These are phyloP conservation scores for Capronia americana DNA, from an alignment of 2,329 filamentous ascomycete species.

Conservation along the genomic window DNA sequence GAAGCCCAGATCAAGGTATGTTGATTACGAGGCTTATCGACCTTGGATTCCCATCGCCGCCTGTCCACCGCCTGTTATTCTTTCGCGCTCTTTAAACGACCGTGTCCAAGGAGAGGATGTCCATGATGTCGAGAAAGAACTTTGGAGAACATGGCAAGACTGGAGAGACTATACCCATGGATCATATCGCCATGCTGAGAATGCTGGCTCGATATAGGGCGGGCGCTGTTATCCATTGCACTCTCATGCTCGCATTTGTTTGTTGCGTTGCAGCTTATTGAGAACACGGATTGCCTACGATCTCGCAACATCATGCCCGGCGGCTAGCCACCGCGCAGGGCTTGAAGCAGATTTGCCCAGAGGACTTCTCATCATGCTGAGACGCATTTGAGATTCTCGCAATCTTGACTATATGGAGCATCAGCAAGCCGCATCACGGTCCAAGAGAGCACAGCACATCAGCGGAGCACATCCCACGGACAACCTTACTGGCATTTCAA, in stretches of 20 bases:
- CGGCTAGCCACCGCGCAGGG: slow-evolving; percentile 36
- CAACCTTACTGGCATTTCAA: background rate
- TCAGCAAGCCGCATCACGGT: slow-evolving; percentile 32
- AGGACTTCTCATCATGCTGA: slow-evolving; percentile 33
- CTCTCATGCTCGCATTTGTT: slow-evolving; percentile 21
- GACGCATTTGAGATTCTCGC: slow-evolving; percentile 28
- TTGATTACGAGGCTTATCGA: slow-evolving; percentile 78
- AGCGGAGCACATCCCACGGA: slow-evolving; percentile 11
- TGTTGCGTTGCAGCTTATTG: slow-evolving; percentile 21
- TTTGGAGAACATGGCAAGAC: slow-evolving; percentile 23
- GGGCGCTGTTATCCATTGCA: slow-evolving; percentile 20
- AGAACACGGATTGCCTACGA: slow-evolving; percentile 22
- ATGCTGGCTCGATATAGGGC: slow-evolving; percentile 33
- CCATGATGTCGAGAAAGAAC: slow-evolving; percentile 13
- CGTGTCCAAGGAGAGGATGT: slow-evolving; percentile 19
- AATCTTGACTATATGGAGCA: slow-evolving; percentile 29
- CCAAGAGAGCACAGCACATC: slow-evolving; percentile 21
- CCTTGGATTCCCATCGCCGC: slow-evolving; percentile 76
- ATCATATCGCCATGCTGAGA: slow-evolving; percentile 32
- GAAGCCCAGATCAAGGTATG: slow-evolving; percentile 99
- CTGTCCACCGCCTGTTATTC: slow-evolving; percentile 41
- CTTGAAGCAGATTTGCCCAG: slow-evolving; percentile 33
- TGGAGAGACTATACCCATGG: slow-evolving; percentile 31
- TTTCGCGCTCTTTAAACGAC: slow-evolving; percentile 40
- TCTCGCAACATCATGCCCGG: slow-evolving; percentile 24